Evolutionary conservation across 441 rosid species (phyloP).

Genomic region (Erodium texanum): DNA sequence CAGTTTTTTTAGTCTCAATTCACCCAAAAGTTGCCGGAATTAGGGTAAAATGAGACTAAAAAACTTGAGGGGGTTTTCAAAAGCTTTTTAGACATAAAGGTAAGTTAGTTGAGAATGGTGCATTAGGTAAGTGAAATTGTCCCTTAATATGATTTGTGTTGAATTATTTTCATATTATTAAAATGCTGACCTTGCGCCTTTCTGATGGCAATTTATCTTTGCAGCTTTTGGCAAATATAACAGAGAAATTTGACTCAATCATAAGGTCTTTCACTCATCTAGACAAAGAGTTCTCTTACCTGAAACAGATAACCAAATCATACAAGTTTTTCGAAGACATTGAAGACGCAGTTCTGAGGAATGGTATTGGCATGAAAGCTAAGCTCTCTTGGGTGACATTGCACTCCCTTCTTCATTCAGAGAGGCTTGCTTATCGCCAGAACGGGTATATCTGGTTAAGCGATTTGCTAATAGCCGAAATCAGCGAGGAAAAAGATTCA

Average conservation of each 20-base stretch:
- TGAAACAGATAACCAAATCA: constrained; percentile 68
- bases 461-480: constrained; percentile 88
- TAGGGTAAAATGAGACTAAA: too few species aligned
- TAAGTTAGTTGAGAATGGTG: too few species aligned
- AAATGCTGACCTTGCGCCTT: background rate
- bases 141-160: too few species aligned
- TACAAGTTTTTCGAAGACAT: constrained; percentile 58
- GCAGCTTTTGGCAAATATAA: constrained; percentile 81
- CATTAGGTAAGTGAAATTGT: too few species aligned
- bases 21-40: too few species aligned
- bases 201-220: constrained; percentile 20
- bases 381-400: constrained; percentile 81
- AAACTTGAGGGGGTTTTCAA: too few species aligned
- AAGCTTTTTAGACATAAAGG: too few species aligned
- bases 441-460: constrained; percentile 96
- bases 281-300: constrained; percentile 79
- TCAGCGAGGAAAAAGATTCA: constrained; percentile 55
- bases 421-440: constrained; percentile 64
- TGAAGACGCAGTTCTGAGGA: constrained; percentile 31
- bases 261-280: constrained; percentile 83
- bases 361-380: constrained; percentile 42
- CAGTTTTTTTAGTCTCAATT: too few species aligned
- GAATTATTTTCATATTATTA: too few species aligned
- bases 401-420: constrained; percentile 97
- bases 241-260: constrained; percentile 71